Conservation (phyloP, 1,284 basidiomycete genomes). For the Tylopilus orsonianus region DNA sequence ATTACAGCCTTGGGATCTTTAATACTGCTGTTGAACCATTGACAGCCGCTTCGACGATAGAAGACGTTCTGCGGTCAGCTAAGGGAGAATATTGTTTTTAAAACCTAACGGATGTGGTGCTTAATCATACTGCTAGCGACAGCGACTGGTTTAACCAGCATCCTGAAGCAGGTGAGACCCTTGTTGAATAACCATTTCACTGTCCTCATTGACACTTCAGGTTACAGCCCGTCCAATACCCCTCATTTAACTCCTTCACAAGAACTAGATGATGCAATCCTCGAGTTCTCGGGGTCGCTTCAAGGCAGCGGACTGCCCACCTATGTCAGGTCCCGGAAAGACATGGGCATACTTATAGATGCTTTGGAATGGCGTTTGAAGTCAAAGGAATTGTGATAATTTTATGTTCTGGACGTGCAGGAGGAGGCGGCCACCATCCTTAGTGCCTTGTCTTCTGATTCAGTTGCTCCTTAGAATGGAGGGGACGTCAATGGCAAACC, state of each 20-base stretch:
- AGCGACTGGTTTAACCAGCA: constrained; percentile 89
- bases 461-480: constrained; percentile 56
- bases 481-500: constrained; percentile 56
- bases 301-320: constrained; percentile 71
- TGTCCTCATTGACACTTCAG: constrained; percentile 41
- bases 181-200: background rate
- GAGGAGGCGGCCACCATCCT: constrained; percentile 57
- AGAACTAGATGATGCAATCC: constrained; percentile 82
- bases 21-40: constrained; percentile 45
- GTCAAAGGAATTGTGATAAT: constrained; percentile 82
- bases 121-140: constrained; percentile 94
- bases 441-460: constrained; percentile 46
- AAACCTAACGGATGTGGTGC: constrained; percentile 88
- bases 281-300: constrained; percentile 76
- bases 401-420: constrained; percentile 80
- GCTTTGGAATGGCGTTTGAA: constrained; percentile 67
- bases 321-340: constrained; percentile 57
- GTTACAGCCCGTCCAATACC: constrained; percentile 85
- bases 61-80: constrained; percentile 66
- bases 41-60: constrained; percentile 55
- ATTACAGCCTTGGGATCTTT: constrained; percentile 78
- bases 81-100: constrained; percentile 85
- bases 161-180: constrained; percentile 80
- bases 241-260: constrained; percentile 88
- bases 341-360: constrained; percentile 65